phyloP scores from a whole-genome alignment of 345 rosid genomes.

The Trapa incisa region DNA sequence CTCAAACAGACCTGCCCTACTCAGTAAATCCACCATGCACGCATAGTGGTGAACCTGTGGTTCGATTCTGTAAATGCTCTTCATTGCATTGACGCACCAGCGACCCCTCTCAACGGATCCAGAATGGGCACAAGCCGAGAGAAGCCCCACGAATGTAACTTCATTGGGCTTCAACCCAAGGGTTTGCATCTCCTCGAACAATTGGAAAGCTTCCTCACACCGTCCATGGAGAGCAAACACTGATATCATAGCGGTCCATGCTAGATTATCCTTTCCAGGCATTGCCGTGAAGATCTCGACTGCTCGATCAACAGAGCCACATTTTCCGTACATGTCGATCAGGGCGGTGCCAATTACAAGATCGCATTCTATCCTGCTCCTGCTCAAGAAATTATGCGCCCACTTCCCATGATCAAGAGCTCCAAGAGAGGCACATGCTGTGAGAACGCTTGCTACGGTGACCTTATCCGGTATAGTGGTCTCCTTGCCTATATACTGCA shows the following conservation, averaged over 20 bases:
- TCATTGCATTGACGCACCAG: slow-evolving; percentile 35
- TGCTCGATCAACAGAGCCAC: slow-evolving; percentile 39
- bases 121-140: slow-evolving; percentile 55
- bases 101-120: slow-evolving; percentile 44
- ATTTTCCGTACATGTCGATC: slow-evolving; percentile 60
- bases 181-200: slow-evolving; percentile 34
- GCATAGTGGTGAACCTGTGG: slow-evolving; percentile 44
- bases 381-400: slow-evolving; percentile 33
- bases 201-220: slow-evolving; percentile 31
- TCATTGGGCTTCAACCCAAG: slow-evolving; percentile 38
- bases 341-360: slow-evolving; percentile 39
- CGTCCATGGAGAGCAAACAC: slow-evolving; percentile 43
- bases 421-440: slow-evolving; percentile 58
- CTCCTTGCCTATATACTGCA: slow-evolving; percentile 20
- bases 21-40: slow-evolving; percentile 39
- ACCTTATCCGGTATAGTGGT: slow-evolving; percentile 35
- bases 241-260: slow-evolving; percentile 61
- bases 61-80: slow-evolving; percentile 25
- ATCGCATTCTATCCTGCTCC: slow-evolving; percentile 37
- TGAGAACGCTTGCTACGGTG: slow-evolving; percentile 38
- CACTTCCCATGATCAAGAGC: slow-evolving; percentile 42
- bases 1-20: slow-evolving; percentile 38
- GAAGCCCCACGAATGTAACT: slow-evolving; percentile 42
- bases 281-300: slow-evolving; percentile 29
- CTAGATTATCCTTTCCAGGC: slow-evolving; percentile 34